These are phyloP conservation scores for Ogataea methanolica DNA, from an alignment of 805 yeast genomes.

Conservation along the genomic window DNA sequence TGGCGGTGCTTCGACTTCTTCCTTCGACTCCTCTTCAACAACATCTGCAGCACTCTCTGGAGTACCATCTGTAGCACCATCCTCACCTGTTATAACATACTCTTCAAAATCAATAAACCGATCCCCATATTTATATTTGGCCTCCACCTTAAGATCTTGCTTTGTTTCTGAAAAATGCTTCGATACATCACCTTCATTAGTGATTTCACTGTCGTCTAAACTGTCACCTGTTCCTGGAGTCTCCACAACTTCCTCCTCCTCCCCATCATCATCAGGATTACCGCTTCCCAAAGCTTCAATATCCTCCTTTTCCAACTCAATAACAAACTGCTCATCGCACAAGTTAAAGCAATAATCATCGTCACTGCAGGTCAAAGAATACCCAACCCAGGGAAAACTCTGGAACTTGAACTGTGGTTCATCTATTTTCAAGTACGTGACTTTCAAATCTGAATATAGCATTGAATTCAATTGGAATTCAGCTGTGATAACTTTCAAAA, in stretches of 20 bases:
- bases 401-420: conserved; percentile 54
- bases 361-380: conserved; percentile 37
- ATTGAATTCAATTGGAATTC: conserved; percentile 59
- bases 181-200: background rate
- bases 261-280: background rate
- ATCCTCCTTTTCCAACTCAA: conserved; percentile 7
- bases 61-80: background rate
- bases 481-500: conserved; percentile 10
- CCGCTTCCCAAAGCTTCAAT: background rate
- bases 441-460: conserved; percentile 61
- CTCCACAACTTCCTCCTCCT: background rate
- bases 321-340: conserved; percentile 19
- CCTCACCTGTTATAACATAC: conserved; percentile 19
- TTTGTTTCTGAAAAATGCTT: background rate
- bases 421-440: conserved; percentile 61
- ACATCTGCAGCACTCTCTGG: background rate
- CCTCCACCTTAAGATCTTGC: background rate
- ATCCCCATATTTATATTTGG: conserved; percentile 7
- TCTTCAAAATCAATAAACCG: conserved; percentile 23
- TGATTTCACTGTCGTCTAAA: background rate
- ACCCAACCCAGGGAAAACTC: conserved; percentile 77
- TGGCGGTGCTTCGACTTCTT: no score
- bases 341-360: conserved; percentile 28
- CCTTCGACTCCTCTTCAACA: background rate
- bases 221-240: background rate